phyloP scores from a whole-genome alignment of 768 basidiomycete species.

The Kwoniella bestiolae region DNA sequence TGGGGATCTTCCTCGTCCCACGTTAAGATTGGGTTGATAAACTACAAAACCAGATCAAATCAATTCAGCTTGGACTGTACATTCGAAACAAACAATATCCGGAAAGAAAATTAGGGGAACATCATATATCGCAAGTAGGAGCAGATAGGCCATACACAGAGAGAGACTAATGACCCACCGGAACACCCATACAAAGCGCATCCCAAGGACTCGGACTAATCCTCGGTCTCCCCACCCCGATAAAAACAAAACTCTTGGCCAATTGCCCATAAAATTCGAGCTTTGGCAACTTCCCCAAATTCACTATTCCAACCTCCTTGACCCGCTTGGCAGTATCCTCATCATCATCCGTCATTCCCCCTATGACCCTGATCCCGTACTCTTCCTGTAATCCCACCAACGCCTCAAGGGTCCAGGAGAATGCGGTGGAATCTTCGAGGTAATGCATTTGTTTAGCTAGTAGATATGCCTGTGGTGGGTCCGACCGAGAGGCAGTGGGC shows the following conservation, averaged over 20 bases:
- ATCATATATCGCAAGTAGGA: no score
- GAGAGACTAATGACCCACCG: slow-evolving; percentile 31
- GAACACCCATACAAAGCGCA: slow-evolving; percentile 49
- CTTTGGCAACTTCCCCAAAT: slow-evolving; percentile 43
- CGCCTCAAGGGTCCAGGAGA: slow-evolving; percentile 39
- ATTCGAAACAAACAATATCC: no score
- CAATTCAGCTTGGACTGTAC: not conserved
- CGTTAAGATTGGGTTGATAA: slow-evolving; percentile 48
- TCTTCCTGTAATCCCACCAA: slow-evolving; percentile 24
- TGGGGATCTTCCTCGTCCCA: slow-evolving; percentile 45
- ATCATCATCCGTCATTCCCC: slow-evolving; percentile 46
- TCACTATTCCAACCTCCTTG: slow-evolving; percentile 29
- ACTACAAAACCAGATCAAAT: slow-evolving; percentile 19
- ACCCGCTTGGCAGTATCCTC: slow-evolving; percentile 18
- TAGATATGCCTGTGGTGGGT: slow-evolving; percentile 42
- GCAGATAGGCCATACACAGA: not conserved
- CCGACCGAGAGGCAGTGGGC: not conserved
- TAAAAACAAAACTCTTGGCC: slow-evolving; percentile 37
- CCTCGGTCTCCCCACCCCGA: slow-evolving; percentile 45
- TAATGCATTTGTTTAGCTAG: slow-evolving; percentile 49
- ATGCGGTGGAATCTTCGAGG: slow-evolving; percentile 27
- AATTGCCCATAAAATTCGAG: slow-evolving; percentile 41
- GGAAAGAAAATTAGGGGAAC: no score
- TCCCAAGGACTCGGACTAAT: slow-evolving; percentile 52
- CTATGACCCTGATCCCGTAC: slow-evolving; percentile 31